Evolutionary conservation across 805 yeast species (phyloP).

Genomic region (Suhomyces canberraensis): DNA sequence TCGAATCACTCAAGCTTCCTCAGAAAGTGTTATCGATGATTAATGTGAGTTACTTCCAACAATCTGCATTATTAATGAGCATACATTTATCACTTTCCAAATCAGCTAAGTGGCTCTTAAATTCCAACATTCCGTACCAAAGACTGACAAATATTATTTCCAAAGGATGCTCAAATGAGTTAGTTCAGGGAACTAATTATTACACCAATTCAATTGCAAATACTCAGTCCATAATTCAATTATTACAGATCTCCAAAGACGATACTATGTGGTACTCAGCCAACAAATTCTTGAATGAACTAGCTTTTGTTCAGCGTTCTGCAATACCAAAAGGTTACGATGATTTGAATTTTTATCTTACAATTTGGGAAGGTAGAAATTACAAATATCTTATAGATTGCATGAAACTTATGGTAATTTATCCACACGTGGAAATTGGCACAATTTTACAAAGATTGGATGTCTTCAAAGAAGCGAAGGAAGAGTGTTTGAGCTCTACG

Average conservation of each 20-base stretch:
- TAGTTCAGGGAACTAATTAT: conserved; percentile 19
- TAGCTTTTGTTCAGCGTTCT: conserved; percentile 12
- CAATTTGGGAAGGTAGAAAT: conserved; percentile 31
- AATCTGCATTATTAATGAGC: conserved; percentile 27
- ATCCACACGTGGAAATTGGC: conserved; percentile 28
- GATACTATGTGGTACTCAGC: conserved; percentile 10
- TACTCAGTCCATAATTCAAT: conserved; percentile 10
- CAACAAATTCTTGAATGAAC: conserved; percentile 14
- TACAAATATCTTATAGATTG: conserved; percentile 22
- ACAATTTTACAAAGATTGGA: conserved; percentile 7
- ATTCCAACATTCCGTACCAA: conserved; percentile 12
- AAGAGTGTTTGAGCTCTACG: conserved; percentile 7
- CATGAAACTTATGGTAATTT: conserved; percentile 27
- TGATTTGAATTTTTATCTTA: conserved; percentile 26
- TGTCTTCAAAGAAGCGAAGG: conserved; percentile 1
- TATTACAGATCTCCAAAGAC: conserved; percentile 9
- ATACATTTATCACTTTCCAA: conserved; percentile 23
- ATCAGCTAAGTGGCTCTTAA: conserved; percentile 28
- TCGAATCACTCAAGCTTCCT: conserved; percentile 14
- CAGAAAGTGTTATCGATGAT: conserved; percentile 8
- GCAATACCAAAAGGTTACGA: conserved; percentile 15
- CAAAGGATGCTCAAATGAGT: conserved; percentile 23
- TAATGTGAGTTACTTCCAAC: conserved; percentile 22
- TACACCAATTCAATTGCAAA: conserved; percentile 23
- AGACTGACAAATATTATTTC: conserved; percentile 15